A percentile compares a stretch with the other conserved stretches of the same genome.
Conservation (phyloP, 805 yeast species). For the Pichia heedii region DNA sequence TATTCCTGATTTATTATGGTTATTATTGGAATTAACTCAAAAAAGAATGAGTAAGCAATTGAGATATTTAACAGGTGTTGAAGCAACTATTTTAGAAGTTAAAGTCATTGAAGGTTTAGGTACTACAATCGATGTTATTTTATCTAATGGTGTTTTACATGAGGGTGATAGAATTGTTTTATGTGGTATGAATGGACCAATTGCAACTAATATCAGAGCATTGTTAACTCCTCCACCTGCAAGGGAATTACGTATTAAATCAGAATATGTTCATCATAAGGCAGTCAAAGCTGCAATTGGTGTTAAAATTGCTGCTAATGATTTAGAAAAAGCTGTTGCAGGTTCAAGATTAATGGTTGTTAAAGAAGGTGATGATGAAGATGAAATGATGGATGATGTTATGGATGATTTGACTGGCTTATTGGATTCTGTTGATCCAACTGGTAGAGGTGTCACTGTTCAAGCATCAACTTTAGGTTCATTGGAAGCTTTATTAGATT, state of each 20-base stretch:
- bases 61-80: slow-evolving; percentile 88
- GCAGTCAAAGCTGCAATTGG: slow-evolving; percentile 99
- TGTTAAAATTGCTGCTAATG: slow-evolving; percentile 97
- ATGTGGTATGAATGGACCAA: slow-evolving; percentile 98
- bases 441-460: slow-evolving; percentile 96
- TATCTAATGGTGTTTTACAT: slow-evolving; percentile 89
- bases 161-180: slow-evolving; percentile 95
- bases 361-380: slow-evolving; percentile 97
- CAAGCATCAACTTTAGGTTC: slow-evolving; percentile 99
- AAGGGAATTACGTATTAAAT: slow-evolving; percentile 90
- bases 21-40: slow-evolving; percentile 90
- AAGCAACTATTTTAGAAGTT: slow-evolving; percentile 95
- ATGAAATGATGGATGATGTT: slow-evolving; percentile 93
- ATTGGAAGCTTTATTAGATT: slow-evolving; percentile 90
- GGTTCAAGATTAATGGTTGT: slow-evolving; percentile 94
- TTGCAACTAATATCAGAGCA: slow-evolving; percentile 93
- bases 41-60: slow-evolving; percentile 98
- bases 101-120: slow-evolving; percentile 98
- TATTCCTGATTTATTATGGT: slow-evolving; percentile 97
- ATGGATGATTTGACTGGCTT: slow-evolving; percentile 97
- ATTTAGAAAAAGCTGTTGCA: slow-evolving; percentile 96
- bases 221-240: slow-evolving; percentile 95
- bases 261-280: slow-evolving; percentile 94
- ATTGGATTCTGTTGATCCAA: slow-evolving; percentile 86
- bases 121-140: slow-evolving; percentile 94